Conservation (phyloP, 306 rosid genomes). For the Lathyrus aphaca region DNA sequence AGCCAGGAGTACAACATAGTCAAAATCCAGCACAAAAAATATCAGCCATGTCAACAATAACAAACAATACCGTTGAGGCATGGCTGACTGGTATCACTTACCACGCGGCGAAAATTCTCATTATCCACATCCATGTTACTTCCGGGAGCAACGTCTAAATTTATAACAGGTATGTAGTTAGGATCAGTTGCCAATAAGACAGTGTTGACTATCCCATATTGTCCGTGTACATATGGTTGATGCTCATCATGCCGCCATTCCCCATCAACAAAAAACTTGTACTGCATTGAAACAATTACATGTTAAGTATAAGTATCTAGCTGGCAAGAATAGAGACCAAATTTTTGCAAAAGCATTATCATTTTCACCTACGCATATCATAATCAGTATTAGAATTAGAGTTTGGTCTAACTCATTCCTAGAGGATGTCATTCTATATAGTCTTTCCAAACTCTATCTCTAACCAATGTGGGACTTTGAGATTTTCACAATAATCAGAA, state of each 20-base stretch:
- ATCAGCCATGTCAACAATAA: conserved; percentile 4
- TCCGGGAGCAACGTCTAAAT: conserved; percentile 56
- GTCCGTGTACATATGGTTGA: conserved; percentile 69
- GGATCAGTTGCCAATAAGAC: conserved; percentile 74
- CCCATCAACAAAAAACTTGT: conserved; percentile 94
- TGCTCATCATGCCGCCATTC: conserved; percentile 91
- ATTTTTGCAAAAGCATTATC: conserved; percentile 9
- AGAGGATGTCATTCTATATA: no score
- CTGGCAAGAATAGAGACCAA: conserved; percentile 15
- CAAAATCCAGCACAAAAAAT: conserved; percentile 14
- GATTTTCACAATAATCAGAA: conserved; percentile 8
- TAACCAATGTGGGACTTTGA: no score
- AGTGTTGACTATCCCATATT: conserved; percentile 83
- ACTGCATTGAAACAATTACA: conserved; percentile 59
- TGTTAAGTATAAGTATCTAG: conserved; percentile 40
- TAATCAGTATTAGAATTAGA: neutral
- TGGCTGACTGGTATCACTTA: conserved; percentile 65
- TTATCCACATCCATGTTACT: conserved; percentile 92
- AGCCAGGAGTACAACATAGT: conserved; percentile 31
- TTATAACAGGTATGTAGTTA: conserved; percentile 54
- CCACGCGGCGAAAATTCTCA: conserved; percentile 72
- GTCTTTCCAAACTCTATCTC: no score
- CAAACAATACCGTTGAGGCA: conserved; percentile 17
- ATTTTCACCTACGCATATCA: neutral
- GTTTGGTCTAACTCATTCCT: no score